Conservation (phyloP, 2,329 filamentous ascomycete genomes). For the Arthrobotrys megalospora region DNA sequence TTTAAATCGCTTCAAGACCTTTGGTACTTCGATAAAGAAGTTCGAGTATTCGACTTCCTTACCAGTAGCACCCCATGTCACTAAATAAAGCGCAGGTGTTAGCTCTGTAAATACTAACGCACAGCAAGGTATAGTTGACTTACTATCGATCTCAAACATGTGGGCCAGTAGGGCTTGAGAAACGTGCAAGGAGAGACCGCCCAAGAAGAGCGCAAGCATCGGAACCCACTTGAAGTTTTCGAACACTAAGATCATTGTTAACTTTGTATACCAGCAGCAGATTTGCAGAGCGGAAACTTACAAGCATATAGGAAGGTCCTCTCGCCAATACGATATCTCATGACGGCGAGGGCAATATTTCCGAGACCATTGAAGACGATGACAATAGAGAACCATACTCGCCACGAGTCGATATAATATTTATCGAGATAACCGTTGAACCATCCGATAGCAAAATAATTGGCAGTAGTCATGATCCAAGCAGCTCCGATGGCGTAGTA, state of each 20-base stretch:
- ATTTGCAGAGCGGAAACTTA: constrained; percentile 60
- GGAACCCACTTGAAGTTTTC: constrained; percentile 79
- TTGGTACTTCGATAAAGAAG: constrained; percentile 87
- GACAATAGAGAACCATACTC: constrained; percentile 85
- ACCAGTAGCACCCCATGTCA: constrained; percentile 81
- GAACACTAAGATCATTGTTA: constrained; percentile 64
- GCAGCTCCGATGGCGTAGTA: constrained; percentile 84
- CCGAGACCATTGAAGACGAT: constrained; percentile 83
- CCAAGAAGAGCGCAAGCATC: constrained; percentile 84
- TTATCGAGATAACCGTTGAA: constrained; percentile 83
- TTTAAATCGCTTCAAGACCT: constrained; percentile 84
- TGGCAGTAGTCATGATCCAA: constrained; percentile 80
- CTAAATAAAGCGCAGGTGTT: constrained; percentile 19
- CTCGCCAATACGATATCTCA: constrained; percentile 80
- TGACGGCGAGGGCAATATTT: constrained; percentile 79
- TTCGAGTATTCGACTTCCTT: constrained; percentile 86
- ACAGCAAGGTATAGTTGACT: constrained; percentile 3
- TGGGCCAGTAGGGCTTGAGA: constrained; percentile 84
- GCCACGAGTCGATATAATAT: constrained; percentile 84
- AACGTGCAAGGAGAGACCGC: constrained; percentile 84
- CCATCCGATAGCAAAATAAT: constrained; percentile 84
- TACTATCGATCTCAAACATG: constrained; percentile 84
- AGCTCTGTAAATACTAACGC: neutral
- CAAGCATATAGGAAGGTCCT: constrained; percentile 72
- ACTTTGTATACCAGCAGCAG: neutral